phyloP scores from a whole-genome alignment of 768 basidiomycete species.

The Boletus sp. region DNA sequence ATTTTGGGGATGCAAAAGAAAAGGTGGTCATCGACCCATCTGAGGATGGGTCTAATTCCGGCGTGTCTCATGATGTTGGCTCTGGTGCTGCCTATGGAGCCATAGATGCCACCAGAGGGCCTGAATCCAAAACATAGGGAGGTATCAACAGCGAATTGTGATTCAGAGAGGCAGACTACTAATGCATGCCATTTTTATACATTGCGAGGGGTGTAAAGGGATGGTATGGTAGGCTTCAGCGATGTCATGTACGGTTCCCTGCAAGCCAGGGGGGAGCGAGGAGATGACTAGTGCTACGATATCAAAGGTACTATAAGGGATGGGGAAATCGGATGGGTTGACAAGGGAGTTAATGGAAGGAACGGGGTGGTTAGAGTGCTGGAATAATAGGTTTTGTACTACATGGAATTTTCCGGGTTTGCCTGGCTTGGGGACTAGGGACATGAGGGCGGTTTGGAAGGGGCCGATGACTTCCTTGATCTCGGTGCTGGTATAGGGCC shows the following conservation, averaged over 20 bases:
- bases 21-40: constrained; percentile 34
- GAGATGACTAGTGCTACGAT: background rate
- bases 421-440: constrained; percentile 29
- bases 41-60: constrained; percentile 23
- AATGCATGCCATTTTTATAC: constrained; percentile 40
- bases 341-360: constrained; percentile 38
- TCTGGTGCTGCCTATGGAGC: constrained; percentile 19
- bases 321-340: constrained; percentile 9
- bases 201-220: constrained; percentile 23
- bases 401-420: constrained; percentile 1
- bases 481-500: accelerated
- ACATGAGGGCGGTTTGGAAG: constrained; percentile 31
- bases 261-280: background rate
- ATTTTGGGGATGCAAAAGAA: constrained; percentile 14
- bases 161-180: constrained; percentile 14
- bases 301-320: background rate
- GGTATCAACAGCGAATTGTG: no score
- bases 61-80: constrained; percentile 1
- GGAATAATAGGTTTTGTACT: background rate
- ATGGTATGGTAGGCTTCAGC: constrained; percentile 15
- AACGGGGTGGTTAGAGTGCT: background rate
- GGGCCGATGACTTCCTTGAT: constrained; percentile 20
- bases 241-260: background rate
- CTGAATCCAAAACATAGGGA: no score
- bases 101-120: no score